A percentile compares a stretch with the other conserved stretches of the same genome.
phyloP scores from a whole-genome alignment of 2,329 filamentous ascomycete genomes.

The Chaetomium sp. region DNA sequence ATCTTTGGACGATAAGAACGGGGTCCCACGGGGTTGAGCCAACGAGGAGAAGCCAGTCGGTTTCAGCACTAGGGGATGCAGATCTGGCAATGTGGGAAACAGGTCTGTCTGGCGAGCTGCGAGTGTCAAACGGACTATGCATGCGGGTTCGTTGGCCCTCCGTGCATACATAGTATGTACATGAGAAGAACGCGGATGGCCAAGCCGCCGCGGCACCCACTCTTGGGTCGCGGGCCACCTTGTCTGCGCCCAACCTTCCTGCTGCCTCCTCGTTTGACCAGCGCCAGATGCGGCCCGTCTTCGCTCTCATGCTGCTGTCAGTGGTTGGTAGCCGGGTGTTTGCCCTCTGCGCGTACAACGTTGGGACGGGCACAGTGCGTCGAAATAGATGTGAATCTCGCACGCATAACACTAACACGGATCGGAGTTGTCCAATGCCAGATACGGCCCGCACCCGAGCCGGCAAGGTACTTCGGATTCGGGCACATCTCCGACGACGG shows the following conservation, averaged over 20 bases:
- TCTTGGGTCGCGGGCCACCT: constrained; percentile 25
- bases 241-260: constrained; percentile 27
- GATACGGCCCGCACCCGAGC: constrained; percentile 13
- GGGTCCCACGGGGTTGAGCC: neutral
- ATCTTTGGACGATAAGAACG: neutral
- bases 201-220: constrained; percentile 15
- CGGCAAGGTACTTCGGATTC: neutral
- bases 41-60: neutral
- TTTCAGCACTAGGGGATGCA: constrained; percentile 1
- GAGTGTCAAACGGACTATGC: constrained; percentile 16
- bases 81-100: constrained; percentile 7
- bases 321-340: constrained; percentile 20
- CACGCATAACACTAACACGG: neutral
- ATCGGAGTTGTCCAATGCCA: constrained; percentile 8
- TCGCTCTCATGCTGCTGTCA: constrained; percentile 1
- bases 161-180: neutral
- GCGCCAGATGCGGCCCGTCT: constrained; percentile 19
- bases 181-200: neutral
- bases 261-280: neutral
- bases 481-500: constrained; percentile 5
- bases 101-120: neutral
- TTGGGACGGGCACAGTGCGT: neutral
- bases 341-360: constrained; percentile 9
- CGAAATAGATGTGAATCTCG: neutral
- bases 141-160: constrained; percentile 19